These are phyloP conservation scores for Scutellospora calospora DNA, from an alignment of 371 early-diverging fungal genomes.

Conservation along the genomic window DNA sequence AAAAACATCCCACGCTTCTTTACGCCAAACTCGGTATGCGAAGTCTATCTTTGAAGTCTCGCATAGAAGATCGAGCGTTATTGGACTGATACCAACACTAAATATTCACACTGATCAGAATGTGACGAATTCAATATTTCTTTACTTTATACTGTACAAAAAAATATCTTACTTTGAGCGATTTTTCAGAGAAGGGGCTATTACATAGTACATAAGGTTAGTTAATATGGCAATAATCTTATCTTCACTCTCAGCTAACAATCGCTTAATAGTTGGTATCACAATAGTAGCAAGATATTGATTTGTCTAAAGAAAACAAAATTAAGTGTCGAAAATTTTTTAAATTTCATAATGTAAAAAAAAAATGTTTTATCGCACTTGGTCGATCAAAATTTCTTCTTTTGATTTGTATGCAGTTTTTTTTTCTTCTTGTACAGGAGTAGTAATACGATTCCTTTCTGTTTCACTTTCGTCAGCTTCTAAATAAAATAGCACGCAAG, in stretches of 20 bases:
- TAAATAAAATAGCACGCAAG: not conserved
- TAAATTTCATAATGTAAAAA: not conserved
- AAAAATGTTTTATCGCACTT: conserved; percentile 45
- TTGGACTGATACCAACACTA: conserved; percentile 46
- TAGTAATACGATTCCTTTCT: not conserved
- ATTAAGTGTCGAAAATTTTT: conserved; percentile 44
- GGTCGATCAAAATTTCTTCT: conserved; percentile 61
- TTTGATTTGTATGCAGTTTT: conserved; percentile 50
- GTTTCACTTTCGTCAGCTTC: conserved; percentile 12
- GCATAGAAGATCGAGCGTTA: conserved; percentile 52
- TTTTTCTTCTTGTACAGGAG: conserved; percentile 55
- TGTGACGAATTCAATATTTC: not conserved
- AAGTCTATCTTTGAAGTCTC: conserved; percentile 72
- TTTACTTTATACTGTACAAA: not conserved
- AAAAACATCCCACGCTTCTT: conserved; percentile 86
- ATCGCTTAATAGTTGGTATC: conserved; percentile 71
- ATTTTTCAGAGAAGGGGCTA: conserved; percentile 74
- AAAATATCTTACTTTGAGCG: conserved; percentile 52
- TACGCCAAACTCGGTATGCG: conserved; percentile 76
- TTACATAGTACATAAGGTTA: conserved; percentile 84
- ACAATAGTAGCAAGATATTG: conserved; percentile 52
- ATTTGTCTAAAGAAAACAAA: conserved; percentile 43
- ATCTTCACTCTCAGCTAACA: conserved; percentile 78
- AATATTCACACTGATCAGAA: not conserved
- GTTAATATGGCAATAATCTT: conserved; percentile 67